These are phyloP conservation scores for Schizonepeta tenuifolia DNA, from an alignment of 257 asterid species.

Conservation along the genomic window DNA sequence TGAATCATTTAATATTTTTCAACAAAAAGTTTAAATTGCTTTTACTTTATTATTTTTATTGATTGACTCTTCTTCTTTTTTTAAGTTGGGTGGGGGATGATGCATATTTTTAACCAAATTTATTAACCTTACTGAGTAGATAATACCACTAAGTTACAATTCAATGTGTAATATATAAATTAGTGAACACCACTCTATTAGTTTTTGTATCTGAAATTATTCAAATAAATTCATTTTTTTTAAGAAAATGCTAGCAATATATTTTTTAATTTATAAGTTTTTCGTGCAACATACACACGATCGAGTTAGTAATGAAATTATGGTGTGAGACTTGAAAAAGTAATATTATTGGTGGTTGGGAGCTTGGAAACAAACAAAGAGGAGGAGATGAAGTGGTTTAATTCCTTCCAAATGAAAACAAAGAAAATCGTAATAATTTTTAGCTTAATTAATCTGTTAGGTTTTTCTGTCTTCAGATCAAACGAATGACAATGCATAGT, in stretches of 20 bases:
- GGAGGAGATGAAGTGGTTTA: slow-evolving; percentile 35
- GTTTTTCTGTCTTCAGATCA: slow-evolving; percentile 54
- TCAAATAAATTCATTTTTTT: too few species aligned
- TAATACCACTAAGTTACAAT: too few species aligned
- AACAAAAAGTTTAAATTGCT: neutral
- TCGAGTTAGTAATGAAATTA: too few species aligned
- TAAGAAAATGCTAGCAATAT: too few species aligned
- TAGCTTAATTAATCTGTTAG: slow-evolving; percentile 31
- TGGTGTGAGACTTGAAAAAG: neutral
- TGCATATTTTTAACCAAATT: neutral
- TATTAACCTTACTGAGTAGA: neutral
- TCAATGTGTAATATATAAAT: too few species aligned
- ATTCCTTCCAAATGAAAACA: slow-evolving; percentile 40
- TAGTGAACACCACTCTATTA: too few species aligned
- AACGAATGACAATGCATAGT: slow-evolving; percentile 59
- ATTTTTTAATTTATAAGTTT: too few species aligned
- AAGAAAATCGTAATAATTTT: slow-evolving; percentile 29
- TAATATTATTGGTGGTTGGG: slow-evolving; percentile 48
- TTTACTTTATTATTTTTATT: neutral
- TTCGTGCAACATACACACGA: too few species aligned
- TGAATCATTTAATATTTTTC: slow-evolving; percentile 11
- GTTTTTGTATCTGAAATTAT: too few species aligned
- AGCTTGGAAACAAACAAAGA: slow-evolving; percentile 42
- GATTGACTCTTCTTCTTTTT: neutral
- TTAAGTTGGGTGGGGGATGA: neutral